phyloP scores from a whole-genome alignment of 2,329 filamentous ascomycete species.

The Aureobasidium melanogenum region DNA sequence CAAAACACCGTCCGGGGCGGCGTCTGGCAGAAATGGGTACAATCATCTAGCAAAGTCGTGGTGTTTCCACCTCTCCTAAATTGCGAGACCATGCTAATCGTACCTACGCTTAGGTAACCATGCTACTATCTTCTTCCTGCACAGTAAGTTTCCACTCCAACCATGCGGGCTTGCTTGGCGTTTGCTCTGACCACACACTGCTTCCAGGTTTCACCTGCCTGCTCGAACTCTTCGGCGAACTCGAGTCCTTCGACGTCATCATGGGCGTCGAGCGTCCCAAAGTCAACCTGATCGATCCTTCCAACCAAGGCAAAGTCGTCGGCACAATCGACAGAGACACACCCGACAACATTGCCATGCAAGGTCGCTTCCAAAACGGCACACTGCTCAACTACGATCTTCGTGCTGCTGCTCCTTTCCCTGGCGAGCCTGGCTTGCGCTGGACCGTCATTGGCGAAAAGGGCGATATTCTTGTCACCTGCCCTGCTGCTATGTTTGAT shows the following conservation, averaged over 20 bases:
- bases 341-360: conserved; percentile 36
- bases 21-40: too few species aligned
- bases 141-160: not conserved
- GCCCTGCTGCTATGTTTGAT: not conserved
- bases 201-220: not conserved
- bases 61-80: too few species aligned
- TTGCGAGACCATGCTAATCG: too few species aligned
- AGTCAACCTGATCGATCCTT: conserved; percentile 25
- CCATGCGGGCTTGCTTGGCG: too few species aligned
- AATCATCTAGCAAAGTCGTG: too few species aligned
- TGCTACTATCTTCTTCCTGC: conserved; percentile 28
- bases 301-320: conserved; percentile 1
- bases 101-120: too few species aligned
- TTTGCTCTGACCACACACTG: too few species aligned
- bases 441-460: conserved; percentile 45
- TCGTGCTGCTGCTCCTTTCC: conserved; percentile 43
- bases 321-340: conserved; percentile 20
- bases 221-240: conserved; percentile 10
- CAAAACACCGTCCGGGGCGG: too few species aligned
- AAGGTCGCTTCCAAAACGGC: conserved; percentile 31
- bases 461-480: conserved; percentile 22
- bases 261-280: conserved; percentile 40
- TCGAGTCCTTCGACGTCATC: conserved; percentile 30
- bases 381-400: conserved; percentile 38
- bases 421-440: conserved; percentile 35